A percentile compares a stretch with the other conserved stretches of the same genome.
Evolutionary conservation across 176 grass and related monocot genomes (phyloP).

Genomic region (Dendrocalamus sinicus): DNA sequence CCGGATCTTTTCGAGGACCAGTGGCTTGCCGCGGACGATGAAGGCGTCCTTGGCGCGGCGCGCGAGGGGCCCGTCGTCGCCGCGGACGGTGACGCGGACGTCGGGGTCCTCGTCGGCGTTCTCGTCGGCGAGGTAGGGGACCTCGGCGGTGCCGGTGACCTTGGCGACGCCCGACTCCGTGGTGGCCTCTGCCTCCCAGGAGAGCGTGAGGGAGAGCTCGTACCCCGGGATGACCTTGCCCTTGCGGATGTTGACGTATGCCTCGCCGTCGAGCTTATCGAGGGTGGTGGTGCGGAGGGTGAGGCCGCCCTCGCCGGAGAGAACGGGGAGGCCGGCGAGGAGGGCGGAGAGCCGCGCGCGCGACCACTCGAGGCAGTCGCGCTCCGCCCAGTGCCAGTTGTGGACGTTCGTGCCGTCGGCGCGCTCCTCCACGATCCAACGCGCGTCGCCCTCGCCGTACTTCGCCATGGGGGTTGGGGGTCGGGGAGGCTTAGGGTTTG

Average conservation of each 20-base stretch:
- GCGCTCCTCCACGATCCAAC: conserved; percentile 98
- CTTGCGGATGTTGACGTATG: conserved; percentile 98
- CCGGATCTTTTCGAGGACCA: conserved; percentile 85
- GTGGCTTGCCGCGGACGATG: conserved; percentile 64
- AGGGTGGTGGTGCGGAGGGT: conserved; percentile 65
- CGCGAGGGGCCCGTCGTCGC: conserved; percentile 74
- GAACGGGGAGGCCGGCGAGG: conserved; percentile 70
- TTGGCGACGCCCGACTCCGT: conserved; percentile 52
- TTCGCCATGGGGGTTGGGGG: conserved; percentile 60
- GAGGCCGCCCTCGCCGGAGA: conserved; percentile 85
- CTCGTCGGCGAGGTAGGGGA: conserved; percentile 95
- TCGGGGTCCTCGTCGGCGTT: conserved; percentile 95
- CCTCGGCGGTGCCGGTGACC: conserved; percentile 73
- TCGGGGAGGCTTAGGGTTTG: conserved; percentile 39
- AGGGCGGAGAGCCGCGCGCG: conserved; percentile 67
- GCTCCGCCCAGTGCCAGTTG: conserved; percentile 99
- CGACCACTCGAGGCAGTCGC: conserved; percentile 94
- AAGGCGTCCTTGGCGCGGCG: conserved; percentile 94
- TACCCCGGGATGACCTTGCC: conserved; percentile 95
- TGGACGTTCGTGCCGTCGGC: conserved; percentile 91
- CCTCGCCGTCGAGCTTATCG: conserved; percentile 93
- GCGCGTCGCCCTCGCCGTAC: conserved; percentile 90
- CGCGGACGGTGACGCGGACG: conserved; percentile 68
- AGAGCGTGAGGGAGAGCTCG: conserved; percentile 79
- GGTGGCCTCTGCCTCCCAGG: conserved; percentile 80